phyloP scores from a whole-genome alignment of 306 rosid genomes.

The apple (Malus domestica) region ASM211411v1 NC_041795.1:2710001-2710500 shows the following conservation, averaged over 20 bases:
- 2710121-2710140: slow-evolving; percentile 22
- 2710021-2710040: slow-evolving; percentile 27
- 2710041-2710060: slow-evolving; percentile 29
- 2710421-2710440: not conserved
- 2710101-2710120: slow-evolving; percentile 47
- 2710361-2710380: not conserved
- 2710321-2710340: slow-evolving; percentile 17
- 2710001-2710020: slow-evolving; percentile 33
- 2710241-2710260: slow-evolving; percentile 17
- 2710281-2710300: slow-evolving; percentile 20
- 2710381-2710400: too few relatives aligned
- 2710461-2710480: too few relatives aligned
- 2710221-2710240: slow-evolving; percentile 7
- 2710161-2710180: not conserved
- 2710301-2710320: not conserved
- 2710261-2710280: not conserved
- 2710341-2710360: slow-evolving; percentile 7
- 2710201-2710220: not conserved
- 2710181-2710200: too few relatives aligned
- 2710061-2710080: slow-evolving; percentile 36
- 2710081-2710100: slow-evolving; percentile 34
- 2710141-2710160: slow-evolving; percentile 17
- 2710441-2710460: not conserved
- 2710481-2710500: too few relatives aligned
- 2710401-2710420: too few relatives aligned